Evolutionary conservation across 2,329 filamentous ascomycete genomes (phyloP), one percentile per base, ranked within the genome.

Genomic region (Sordariomycetes sp.): DNA sequence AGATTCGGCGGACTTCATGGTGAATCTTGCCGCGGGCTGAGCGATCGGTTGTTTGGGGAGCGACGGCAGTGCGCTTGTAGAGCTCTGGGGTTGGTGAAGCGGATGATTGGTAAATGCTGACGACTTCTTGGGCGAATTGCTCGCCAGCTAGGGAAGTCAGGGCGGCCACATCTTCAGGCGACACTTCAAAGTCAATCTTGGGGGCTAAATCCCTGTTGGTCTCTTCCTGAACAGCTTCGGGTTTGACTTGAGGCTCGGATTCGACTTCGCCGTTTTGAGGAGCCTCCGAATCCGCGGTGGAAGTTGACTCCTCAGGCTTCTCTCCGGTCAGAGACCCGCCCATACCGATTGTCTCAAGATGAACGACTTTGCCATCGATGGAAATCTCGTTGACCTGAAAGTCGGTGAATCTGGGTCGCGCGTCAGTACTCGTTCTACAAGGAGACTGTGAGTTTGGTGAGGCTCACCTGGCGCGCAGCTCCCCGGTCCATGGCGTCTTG

Each of bases 351-450:
- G 66, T 70, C 37, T 58, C 66, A 32, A 95, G 64, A 55, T 90
- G 86, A 34, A 92, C 56, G 11, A 94, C 84, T 35, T 77, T 60
- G 12, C 87, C 87, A 49, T 82, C 74, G 20, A 79, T 77, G 15
- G 73, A 64, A 41, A 95, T 90, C 57, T 95, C 88, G 50, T 94
- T 88, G 46, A 95, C 88, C 46, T 92, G 67, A 48, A 95, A 95
- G 55, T 95, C 88, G 4, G 87, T 90, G 57, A 88, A 95, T 44
- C 86, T 76, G 32, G 1, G 34, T 24, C n/a, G 12, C 11, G 3
- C n/a, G 21, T 33, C 19, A 36, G 30, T 12, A n/a, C n/a, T n/a
- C n/a, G n/a, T n/a, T n/a, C n/a, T n/a, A n/a, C n/a, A 6, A 24
- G 26, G 2, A 31, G 21, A 20, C 3, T 23, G 26, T 9, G 24